These are phyloP conservation scores for Rhodamnia rubescens DNA, from an alignment of 345 rosid genomes.

Conservation along the genomic window DNA sequence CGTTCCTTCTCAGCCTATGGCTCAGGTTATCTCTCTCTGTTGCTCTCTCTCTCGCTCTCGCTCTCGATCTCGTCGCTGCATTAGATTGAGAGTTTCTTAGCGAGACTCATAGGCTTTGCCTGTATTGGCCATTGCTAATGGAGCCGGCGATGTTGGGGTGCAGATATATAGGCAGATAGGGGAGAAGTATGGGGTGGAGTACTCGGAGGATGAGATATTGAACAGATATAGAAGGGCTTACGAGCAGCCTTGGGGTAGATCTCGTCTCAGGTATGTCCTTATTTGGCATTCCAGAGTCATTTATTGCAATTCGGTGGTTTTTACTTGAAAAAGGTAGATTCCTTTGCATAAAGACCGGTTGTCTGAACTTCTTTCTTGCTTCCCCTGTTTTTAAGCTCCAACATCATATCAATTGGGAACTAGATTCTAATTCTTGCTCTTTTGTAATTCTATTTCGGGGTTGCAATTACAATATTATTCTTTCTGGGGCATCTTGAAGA, in stretches of 20 bases:
- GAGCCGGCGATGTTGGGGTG: background rate
- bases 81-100: background rate
- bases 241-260: conserved; percentile 89
- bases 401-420: background rate
- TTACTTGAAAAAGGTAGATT: background rate
- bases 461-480: background rate
- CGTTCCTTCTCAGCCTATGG: conserved; percentile 95
- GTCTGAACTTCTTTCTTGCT: background rate
- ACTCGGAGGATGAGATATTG: conserved; percentile 83
- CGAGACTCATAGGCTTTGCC: background rate
- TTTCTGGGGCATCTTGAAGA: background rate
- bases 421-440: background rate
- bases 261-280: conserved; percentile 71
- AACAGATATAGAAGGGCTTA: conserved; percentile 79
- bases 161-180: conserved; percentile 86
- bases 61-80: background rate
- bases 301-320: background rate
- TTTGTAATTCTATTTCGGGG: background rate
- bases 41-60: background rate
- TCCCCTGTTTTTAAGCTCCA: background rate
- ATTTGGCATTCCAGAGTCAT: background rate
- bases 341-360: background rate
- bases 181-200: conserved; percentile 84
- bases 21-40: conserved; percentile 39
- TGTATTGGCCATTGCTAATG: background rate